Evolutionary conservation across 805 yeast genomes (phyloP).

Genomic region (Starmerella gropengiesseri): DNA sequence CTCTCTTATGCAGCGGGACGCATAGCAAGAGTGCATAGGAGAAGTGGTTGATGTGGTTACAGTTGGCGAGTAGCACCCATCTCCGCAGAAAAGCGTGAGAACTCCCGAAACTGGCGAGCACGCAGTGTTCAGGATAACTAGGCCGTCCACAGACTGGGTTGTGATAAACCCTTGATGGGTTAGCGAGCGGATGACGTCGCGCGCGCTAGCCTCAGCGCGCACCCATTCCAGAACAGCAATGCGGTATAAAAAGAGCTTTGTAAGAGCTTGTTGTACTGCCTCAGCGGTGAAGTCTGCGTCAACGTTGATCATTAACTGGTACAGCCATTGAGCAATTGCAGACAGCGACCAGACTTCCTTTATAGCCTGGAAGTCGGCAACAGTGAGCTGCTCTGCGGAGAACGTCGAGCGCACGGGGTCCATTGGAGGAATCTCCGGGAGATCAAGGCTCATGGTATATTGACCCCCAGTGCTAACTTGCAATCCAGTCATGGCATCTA

Average conservation of each 20-base stretch:
- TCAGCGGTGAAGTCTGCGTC: slow-evolving; percentile 19
- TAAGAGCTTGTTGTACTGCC: slow-evolving; percentile 16
- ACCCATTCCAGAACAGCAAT: slow-evolving; percentile 27
- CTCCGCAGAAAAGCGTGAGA: slow-evolving; percentile 28
- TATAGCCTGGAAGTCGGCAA: slow-evolving; percentile 20
- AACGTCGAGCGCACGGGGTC: slow-evolving; percentile 19
- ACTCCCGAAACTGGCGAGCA: slow-evolving; percentile 26
- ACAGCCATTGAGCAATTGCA: slow-evolving; percentile 19
- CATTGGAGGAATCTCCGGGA: slow-evolving; percentile 23
- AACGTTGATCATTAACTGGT: slow-evolving; percentile 10
- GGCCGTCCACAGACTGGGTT: slow-evolving; percentile 8
- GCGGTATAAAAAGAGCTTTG: slow-evolving; percentile 20
- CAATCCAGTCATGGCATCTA: slow-evolving; percentile 13
- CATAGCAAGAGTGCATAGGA: slow-evolving; percentile 25
- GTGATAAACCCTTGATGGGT: slow-evolving; percentile 21
- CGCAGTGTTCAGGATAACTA: slow-evolving; percentile 12
- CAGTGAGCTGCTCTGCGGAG: slow-evolving; percentile 23
- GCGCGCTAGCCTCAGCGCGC: slow-evolving; percentile 27
- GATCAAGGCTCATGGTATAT: slow-evolving; percentile 18
- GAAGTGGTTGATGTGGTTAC: background rate
- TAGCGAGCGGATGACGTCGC: slow-evolving; percentile 24
- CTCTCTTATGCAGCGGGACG: slow-evolving; percentile 24
- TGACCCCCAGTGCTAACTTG: slow-evolving; percentile 13
- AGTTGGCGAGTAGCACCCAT: slow-evolving; percentile 28
- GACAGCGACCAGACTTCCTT: slow-evolving; percentile 20